A percentile compares a stretch with the other conserved stretches of the same genome.
These are phyloP conservation scores for Marasmius oreades DNA, from an alignment of 1,284 basidiomycete genomes.

Conservation along the genomic window DNA sequence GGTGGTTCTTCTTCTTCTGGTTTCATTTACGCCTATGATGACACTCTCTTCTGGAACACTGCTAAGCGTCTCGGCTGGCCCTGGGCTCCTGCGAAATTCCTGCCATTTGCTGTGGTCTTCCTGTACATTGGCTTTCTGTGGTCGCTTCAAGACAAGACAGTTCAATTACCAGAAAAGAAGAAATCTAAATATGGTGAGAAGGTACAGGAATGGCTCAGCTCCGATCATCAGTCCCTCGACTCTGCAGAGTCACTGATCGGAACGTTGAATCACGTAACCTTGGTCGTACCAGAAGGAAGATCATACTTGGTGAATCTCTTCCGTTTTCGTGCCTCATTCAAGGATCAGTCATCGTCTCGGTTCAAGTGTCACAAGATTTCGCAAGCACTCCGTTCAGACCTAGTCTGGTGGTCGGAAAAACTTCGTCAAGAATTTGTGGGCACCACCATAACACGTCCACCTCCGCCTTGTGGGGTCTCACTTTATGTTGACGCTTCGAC, in stretches of 20 bases:
- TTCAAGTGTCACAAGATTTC: constrained; percentile 5
- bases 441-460: constrained; percentile 3
- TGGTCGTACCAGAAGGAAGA: constrained; percentile 3
- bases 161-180: constrained; percentile 26
- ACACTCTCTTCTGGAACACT: constrained; percentile 17
- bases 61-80: constrained; percentile 25
- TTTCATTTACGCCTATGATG: constrained; percentile 13
- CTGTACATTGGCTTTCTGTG: constrained; percentile 37
- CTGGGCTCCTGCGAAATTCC: constrained; percentile 26
- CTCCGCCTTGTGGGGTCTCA: neutral
- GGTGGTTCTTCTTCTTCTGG: neutral
- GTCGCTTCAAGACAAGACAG: constrained; percentile 25
- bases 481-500: constrained; percentile 28
- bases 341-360: neutral
- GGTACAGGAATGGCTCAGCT: neutral
- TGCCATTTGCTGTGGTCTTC: constrained; percentile 25
- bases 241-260: constrained; percentile 3
- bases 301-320: constrained; percentile 8
- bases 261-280: constrained; percentile 18
- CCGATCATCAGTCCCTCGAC: neutral
- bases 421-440: constrained; percentile 8
- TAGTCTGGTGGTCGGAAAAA: constrained; percentile 10
- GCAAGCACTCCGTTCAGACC: constrained; percentile 14
- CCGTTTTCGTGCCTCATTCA: constrained; percentile 11
- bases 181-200: constrained; percentile 12